Base-by-base conservation (phyloP, 139 green algal species). In the Chlorella sp. region DNA sequence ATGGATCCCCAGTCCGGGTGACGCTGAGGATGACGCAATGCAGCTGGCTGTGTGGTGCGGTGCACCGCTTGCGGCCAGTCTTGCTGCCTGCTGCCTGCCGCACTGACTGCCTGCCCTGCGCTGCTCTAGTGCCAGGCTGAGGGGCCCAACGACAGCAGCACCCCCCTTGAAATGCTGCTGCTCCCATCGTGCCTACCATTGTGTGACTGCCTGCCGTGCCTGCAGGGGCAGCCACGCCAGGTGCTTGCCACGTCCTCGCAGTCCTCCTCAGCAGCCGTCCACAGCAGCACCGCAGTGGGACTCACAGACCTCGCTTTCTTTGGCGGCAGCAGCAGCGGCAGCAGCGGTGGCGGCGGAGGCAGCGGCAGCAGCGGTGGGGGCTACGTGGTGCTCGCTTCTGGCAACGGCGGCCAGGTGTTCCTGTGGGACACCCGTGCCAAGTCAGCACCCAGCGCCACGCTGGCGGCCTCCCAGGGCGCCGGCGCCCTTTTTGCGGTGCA, bases 361-460 rank as follows among this genome's bases (percentile, higher is more conserved):
- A 5, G 68, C 1, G 32, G 71, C 71, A n/a, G n/a, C 71, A 21
- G 30, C 32, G 71, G 24, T 39, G 40, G 84, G 21, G 48, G 66
- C n/a, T 89, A 89, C 32, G 19, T 71, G 0, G 69, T 88, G 42
- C 42, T 82, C 5, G 85, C 85, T 0, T 68, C 71, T 2, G 85
- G 85, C 71, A 82, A 53, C 37, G 85, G 85, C 71, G 85, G 85
- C 4, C 87, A 90, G 64, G 87, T 90, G 61, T 86, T 90, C 28
- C 79, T 90, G 39, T 90, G 87, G 87, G 87, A 90, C 37, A 15
- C 64, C 9, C 87, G 87, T 15, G 87, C 79, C 40, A 80, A 26
- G 61, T 22, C 77, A 5, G 40, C 40, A 42, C 85, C 85, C 40
- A 32, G 14, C 26, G 71, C 71, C 34, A 60, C 48, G 69, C 85